These are phyloP conservation scores for Suhomyces canberraensis DNA, from an alignment of 805 yeast species.

Conservation along the genomic window DNA sequence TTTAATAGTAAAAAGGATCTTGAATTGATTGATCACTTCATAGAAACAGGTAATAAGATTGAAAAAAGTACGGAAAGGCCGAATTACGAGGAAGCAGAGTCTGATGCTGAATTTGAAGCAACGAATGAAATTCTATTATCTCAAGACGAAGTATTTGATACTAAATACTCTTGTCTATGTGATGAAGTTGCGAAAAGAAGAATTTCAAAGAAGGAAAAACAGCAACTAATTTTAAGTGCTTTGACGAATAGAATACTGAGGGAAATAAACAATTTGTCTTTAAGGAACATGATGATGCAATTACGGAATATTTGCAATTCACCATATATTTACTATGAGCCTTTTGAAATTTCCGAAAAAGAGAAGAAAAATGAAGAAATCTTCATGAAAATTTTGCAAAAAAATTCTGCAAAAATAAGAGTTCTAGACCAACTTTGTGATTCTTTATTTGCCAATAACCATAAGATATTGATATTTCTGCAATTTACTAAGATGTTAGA, in stretches of 20 bases:
- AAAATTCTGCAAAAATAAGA: slow-evolving; percentile 70
- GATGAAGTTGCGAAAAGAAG: no score
- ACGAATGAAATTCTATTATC: neutral
- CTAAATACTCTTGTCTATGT: no score
- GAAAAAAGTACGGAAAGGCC: slow-evolving; percentile 4
- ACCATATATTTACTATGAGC: slow-evolving; percentile 79
- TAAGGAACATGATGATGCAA: slow-evolving; percentile 78
- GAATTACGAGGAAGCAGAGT: slow-evolving; percentile 19
- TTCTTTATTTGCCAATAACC: slow-evolving; percentile 46
- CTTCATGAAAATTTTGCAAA: slow-evolving; percentile 31
- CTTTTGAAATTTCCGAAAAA: slow-evolving; percentile 52
- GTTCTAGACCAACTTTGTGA: slow-evolving; percentile 62
- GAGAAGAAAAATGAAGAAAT: slow-evolving; percentile 22
- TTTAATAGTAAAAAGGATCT: slow-evolving; percentile 18
- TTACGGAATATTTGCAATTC: slow-evolving; percentile 81
- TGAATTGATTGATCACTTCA: slow-evolving; percentile 37
- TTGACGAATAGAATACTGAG: slow-evolving; percentile 13
- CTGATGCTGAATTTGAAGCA: slow-evolving; percentile 29
- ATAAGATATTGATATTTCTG: slow-evolving; percentile 77
- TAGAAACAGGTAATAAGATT: slow-evolving; percentile 29
- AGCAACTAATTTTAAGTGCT: slow-evolving; percentile 11
- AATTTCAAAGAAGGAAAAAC: slow-evolving; percentile 4
- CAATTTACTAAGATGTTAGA: slow-evolving; percentile 88
- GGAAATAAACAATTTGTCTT: slow-evolving; percentile 32
- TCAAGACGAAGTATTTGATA: neutral